Evolutionary conservation across 192 early-diverging fungal species (phyloP), one percentile per base, ranked within the genome.

Genomic region (Entrophospora sp.): DNA sequence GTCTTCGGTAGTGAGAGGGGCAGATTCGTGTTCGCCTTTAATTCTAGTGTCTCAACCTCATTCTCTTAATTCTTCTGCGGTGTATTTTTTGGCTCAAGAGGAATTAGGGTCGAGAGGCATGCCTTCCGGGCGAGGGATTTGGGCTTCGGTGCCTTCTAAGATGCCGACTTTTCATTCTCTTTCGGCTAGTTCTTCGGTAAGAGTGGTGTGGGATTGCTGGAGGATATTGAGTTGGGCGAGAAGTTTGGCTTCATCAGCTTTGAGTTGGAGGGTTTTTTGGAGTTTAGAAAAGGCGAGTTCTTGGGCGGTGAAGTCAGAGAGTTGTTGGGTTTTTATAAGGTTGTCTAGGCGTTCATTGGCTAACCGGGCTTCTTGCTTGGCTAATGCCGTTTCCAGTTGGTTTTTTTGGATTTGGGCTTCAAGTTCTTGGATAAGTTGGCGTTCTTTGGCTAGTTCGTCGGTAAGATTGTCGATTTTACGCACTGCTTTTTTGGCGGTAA

Each of bases 41-140:
- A 59, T 5, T 18, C 56, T 30, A 6, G n/a, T 28, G 14, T 28
- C 56, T 38, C 56, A 59, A 18, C 42, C 42, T 5, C 42, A 44
- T 25, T 34, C 34, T 59, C 18, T 30, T 38, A 59, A 6, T 59
- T 59, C 32, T 18, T 59, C 56, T 22, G 4, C 16, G 4, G 30
- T 59, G 27, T 59, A 59, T 34, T 59, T 59, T 38, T 28, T 59
- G 5, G 4, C 56, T 59, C 56, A 59, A n/a, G n/a, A 36, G 16
- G 4, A 27, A 20, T 59, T 59, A 22, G 36, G 56, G 16, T 18
- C 36, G 10, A n/a, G 22, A 12, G 25, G n/a, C n/a, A 24, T 24
- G 10, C 49, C 49, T 27, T 52, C 49, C 2, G 49, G n/a, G 10
- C 25, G 2, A 1, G 49, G 6, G 6, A 52, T 24, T n/a, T 52